phyloP scores from a whole-genome alignment of 2,329 filamentous ascomycete genomes.

The Thielaviopsis cerberus region DNA sequence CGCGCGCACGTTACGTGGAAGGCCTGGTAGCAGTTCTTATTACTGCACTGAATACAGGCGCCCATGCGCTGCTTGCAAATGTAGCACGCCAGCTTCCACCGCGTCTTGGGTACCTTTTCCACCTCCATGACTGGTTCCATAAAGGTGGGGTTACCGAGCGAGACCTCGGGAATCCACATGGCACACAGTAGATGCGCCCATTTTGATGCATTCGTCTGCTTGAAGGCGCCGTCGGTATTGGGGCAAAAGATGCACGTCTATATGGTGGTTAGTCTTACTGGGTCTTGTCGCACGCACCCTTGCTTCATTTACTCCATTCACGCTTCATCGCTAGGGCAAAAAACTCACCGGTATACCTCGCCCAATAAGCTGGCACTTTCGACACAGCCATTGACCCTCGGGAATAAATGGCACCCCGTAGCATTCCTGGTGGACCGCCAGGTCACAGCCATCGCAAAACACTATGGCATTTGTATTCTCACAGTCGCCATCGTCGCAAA shows the following conservation, averaged over 20 bases:
- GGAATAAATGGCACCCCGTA: conserved; percentile 98
- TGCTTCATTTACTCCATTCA: neutral
- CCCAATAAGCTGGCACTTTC: conserved; percentile 89
- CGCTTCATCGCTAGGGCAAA: neutral
- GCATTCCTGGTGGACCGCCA: conserved; percentile 95
- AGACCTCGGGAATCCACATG: conserved; percentile 97
- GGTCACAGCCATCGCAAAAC: conserved; percentile 93
- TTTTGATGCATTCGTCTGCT: conserved; percentile 88
- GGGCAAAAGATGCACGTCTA: conserved; percentile 95
- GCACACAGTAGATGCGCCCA: conserved; percentile 94
- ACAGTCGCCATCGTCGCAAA: conserved; percentile 97
- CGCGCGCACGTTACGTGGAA: conserved; percentile 95
- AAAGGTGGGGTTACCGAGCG: conserved; percentile 84
- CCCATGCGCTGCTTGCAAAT: conserved; percentile 97
- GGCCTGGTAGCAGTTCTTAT: conserved; percentile 90
- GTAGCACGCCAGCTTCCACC: conserved; percentile 89
- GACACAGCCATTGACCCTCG: conserved; percentile 93
- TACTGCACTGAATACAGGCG: conserved; percentile 92
- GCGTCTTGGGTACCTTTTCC: conserved; percentile 84
- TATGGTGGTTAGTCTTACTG: neutral
- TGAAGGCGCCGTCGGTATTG: conserved; percentile 93
- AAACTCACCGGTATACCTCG: conserved; percentile 60
- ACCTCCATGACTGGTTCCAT: conserved; percentile 98
- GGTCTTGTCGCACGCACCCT: too few relatives aligned
- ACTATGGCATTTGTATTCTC: conserved; percentile 99